Percentiles rank a stretch among this genome's conserved stretches.
Evolutionary conservation across 805 yeast genomes (phyloP).

Genomic region (Debaryomyces castellii): DNA sequence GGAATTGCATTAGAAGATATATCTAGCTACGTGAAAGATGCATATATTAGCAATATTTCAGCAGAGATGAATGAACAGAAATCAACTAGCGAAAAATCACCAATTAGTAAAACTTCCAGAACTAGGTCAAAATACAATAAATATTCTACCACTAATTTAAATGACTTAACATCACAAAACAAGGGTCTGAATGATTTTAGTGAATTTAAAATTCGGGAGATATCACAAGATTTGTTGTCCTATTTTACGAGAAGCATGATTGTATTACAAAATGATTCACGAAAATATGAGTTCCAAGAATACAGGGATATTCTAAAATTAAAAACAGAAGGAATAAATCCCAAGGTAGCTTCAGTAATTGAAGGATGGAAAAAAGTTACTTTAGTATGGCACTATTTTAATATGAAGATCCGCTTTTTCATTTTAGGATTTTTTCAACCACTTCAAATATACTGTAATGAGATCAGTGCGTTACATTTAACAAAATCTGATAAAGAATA

Average conservation of each 20-base stretch:
- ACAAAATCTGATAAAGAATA: not conserved
- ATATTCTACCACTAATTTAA: constrained; percentile 9
- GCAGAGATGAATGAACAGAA: not conserved
- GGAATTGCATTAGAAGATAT: constrained; percentile 31
- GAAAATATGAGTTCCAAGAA: constrained; percentile 3
- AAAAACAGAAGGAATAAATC: not conserved
- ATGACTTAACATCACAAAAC: constrained; percentile 7
- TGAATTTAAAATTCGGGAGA: constrained; percentile 26
- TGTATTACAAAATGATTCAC: constrained; percentile 20
- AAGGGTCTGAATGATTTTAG: constrained; percentile 21
- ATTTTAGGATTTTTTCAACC: constrained; percentile 26
- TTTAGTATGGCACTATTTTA: constrained; percentile 28
- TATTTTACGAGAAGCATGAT: constrained; percentile 24
- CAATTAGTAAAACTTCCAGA: not conserved
- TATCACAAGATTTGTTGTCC: constrained; percentile 25
- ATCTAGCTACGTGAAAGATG: constrained; percentile 19
- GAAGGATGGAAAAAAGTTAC: constrained; percentile 22
- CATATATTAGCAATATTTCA: constrained; percentile 8
- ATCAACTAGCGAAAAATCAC: not conserved
- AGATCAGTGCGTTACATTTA: constrained; percentile 9
- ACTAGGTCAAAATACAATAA: constrained; percentile 4
- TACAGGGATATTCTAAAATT: not conserved
- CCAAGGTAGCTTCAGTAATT: constrained; percentile 1
- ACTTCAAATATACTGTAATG: constrained; percentile 17
- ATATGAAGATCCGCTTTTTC: constrained; percentile 22